Base-by-base conservation (phyloP, 2,329 filamentous ascomycete species). In the Cephalotrichum gorgonifer region DNA sequence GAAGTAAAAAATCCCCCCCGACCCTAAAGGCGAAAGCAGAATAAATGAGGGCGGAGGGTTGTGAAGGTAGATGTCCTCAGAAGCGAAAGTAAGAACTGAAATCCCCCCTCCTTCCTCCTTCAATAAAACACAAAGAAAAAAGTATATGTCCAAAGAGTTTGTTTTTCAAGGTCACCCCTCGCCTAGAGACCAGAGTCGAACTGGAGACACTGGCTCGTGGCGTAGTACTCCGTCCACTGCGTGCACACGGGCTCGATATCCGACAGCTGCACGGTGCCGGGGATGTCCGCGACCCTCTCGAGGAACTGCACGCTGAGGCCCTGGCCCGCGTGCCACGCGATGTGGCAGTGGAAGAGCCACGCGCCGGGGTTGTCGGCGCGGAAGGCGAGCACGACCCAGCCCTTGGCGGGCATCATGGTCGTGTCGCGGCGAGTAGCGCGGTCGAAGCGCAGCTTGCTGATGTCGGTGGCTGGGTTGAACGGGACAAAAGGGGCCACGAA, bases 321-420 rank as follows among this genome's bases (percentile, higher is more conserved):
- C 8, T 68, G 68, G 1, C 72, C 73, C 2, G 71, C 69, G 57
- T 81, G 77, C 76, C 76, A 81, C 3, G 71, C 71, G 46, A 76
- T 73, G 60, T 78, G 74, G 58, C 74, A 78, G 61, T 78, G 74
- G 56, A 76, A 69, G 4, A 70, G 64, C 73, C 74, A 77, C 54
- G 53, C 75, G 65, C 63, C 75, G 2, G 74, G 70, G 57, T 77
- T 78, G 49, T 70, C 64, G 0, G 67, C 66, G 55, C 72, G 60
- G 53, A 75, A 72, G 2, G 71, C 73, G 48, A 78, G 62, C n/a
- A 74, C 69, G 3, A 75, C 48, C 57, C 71, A 70, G 0, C 74
- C 73, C 9, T 55, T 54, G 1, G 56, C 57, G 1, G 66, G 68
- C 2, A 79, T 63, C 53, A 73, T 66, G 6, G 73, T 73, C 2